These are phyloP conservation scores for Phytophthora constricta DNA, from an alignment of 352 stramenopile species.

Conservation along the genomic window DNA sequence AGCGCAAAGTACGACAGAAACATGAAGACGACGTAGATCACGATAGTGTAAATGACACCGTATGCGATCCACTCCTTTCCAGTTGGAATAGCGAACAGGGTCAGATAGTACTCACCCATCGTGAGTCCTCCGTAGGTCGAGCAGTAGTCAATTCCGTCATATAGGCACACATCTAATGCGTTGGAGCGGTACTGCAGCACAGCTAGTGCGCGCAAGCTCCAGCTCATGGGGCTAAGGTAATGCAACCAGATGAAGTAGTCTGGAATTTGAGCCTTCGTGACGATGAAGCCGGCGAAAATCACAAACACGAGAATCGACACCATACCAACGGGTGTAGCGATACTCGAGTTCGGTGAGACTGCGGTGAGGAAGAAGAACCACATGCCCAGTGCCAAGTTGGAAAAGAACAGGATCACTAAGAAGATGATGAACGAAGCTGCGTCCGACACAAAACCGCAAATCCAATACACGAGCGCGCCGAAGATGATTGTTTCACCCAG, in stretches of 20 bases:
- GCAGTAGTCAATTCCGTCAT: constrained; percentile 41
- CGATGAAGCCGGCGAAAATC: constrained; percentile 53
- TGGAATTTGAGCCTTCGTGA: constrained; percentile 45
- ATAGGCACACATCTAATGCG: constrained; percentile 15
- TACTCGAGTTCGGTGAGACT: constrained; percentile 20
- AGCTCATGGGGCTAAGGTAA: constrained; percentile 57
- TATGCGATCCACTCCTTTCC: constrained; percentile 1
- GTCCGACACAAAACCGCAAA: constrained; percentile 1
- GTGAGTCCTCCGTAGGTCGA: constrained; percentile 18
- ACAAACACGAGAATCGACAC: constrained; percentile 46
- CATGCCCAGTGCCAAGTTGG: constrained; percentile 44
- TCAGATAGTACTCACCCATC: constrained; percentile 23
- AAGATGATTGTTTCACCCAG: constrained; percentile 5
- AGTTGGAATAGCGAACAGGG: not conserved
- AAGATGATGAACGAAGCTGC: not conserved
- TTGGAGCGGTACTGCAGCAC: constrained; percentile 38
- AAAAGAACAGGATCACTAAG: constrained; percentile 44
- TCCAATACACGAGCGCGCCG: not conserved
- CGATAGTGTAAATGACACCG: not conserved
- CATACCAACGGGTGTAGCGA: constrained; percentile 42
- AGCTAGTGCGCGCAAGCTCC: constrained; percentile 32
- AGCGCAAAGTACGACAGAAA: not conserved
- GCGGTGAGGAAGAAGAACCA: constrained; percentile 55
- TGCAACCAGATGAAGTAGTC: constrained; percentile 56
- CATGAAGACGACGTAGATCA: constrained; percentile 5